phyloP scores from a whole-genome alignment of 148 eudicot species.

The Diospyros lotus region DNA sequence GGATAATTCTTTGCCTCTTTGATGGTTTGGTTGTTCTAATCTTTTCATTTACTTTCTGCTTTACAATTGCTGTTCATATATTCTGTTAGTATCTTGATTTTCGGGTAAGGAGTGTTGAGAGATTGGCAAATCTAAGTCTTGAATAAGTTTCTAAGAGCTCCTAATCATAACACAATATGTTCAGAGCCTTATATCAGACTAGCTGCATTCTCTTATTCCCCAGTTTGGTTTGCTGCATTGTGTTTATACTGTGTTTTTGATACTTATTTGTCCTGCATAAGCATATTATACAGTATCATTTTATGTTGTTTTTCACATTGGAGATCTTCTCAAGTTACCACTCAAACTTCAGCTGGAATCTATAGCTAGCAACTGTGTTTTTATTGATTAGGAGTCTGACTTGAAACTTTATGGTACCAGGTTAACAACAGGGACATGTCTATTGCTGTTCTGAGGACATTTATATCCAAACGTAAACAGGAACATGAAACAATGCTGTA shows the following conservation, averaged over 20 bases:
- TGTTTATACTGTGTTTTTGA: background rate
- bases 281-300: background rate
- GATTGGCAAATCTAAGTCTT: too few relatives aligned
- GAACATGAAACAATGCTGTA: conserved; percentile 61
- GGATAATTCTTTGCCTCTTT: too few relatives aligned
- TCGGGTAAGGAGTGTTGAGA: too few relatives aligned
- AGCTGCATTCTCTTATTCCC: background rate
- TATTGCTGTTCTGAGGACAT: conserved; percentile 90
- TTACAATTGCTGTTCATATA: too few relatives aligned
- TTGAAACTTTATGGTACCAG: conserved; percentile 33
- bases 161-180: too few relatives aligned
- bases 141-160: too few relatives aligned
- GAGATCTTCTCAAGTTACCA: conserved; percentile 2
- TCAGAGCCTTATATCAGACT: background rate
- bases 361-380: background rate
- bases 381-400: conserved; percentile 10
- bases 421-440: conserved; percentile 94
- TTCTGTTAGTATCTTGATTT: too few relatives aligned
- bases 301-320: background rate
- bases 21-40: too few relatives aligned
- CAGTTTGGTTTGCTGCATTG: background rate
- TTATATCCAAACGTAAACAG: conserved; percentile 67
- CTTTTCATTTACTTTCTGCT: too few relatives aligned
- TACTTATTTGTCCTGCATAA: background rate
- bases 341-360: conserved; percentile 3